Evolutionary conservation across 139 green algal genomes (phyloP).

Genomic region (Tetratostichococcus sp.): DNA sequence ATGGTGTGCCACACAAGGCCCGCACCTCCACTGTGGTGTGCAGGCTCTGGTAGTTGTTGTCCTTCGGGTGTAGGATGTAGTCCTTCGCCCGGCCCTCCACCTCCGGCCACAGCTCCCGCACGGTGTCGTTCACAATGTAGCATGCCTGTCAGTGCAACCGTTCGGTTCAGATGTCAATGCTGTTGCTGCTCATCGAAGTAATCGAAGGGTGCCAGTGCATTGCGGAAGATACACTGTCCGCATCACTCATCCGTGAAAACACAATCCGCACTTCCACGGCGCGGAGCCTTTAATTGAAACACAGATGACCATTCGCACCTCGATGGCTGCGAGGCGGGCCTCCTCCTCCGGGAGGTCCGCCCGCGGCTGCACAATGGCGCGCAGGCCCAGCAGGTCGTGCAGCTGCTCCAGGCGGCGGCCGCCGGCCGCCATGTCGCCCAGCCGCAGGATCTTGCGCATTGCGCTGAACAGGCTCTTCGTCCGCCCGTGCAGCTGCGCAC

Average conservation of each 20-base stretch:
- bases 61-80: slow-evolving; percentile 83
- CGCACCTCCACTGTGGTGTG: slow-evolving; percentile 68
- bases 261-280: too few species aligned
- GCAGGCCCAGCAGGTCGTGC: slow-evolving; percentile 88
- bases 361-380: slow-evolving; percentile 69
- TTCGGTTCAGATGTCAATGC: too few species aligned
- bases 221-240: too few species aligned
- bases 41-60: slow-evolving; percentile 87
- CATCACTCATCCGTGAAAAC: too few species aligned
- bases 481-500: slow-evolving; percentile 48
- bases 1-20: too few species aligned
- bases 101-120: slow-evolving; percentile 55
- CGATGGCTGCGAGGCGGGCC: slow-evolving; percentile 12
- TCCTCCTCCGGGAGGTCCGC: slow-evolving; percentile 26
- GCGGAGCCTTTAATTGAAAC: too few species aligned
- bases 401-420: slow-evolving; percentile 64
- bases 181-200: too few species aligned
- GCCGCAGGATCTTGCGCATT: slow-evolving; percentile 90
- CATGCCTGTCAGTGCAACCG: slow-evolving; percentile 51
- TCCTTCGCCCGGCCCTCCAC: slow-evolving; percentile 76
- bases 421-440: slow-evolving; percentile 58
- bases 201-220: too few species aligned
- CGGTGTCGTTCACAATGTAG: slow-evolving; percentile 71
- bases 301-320: not conserved
- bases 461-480: slow-evolving; percentile 86